Conservation (phyloP, 1,139 yeast genomes). For the Protomyces gravidus region DNA sequence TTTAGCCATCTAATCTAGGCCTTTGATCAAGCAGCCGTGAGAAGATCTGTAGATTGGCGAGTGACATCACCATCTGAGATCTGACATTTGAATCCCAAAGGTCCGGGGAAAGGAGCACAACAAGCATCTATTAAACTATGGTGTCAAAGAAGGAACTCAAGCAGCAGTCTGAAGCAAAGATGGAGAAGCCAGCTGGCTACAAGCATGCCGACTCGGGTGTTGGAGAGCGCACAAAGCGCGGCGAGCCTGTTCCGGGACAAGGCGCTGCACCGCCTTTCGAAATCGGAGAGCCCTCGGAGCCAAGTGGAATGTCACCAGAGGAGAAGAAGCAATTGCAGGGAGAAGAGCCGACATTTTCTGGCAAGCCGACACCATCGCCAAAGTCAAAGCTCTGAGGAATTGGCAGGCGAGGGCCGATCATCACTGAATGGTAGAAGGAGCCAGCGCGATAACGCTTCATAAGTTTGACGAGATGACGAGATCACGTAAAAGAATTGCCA, state of each 20-base stretch:
- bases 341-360: conserved; percentile 4
- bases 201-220: conserved; percentile 22
- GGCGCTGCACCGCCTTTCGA: conserved; percentile 4
- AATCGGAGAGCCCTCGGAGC: conserved; percentile 21
- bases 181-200: conserved; percentile 17
- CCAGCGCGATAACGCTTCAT: too few relatives aligned
- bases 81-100: neutral
- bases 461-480: too few relatives aligned
- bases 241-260: conserved; percentile 22
- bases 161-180: neutral
- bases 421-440: too few relatives aligned
- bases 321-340: conserved; percentile 19
- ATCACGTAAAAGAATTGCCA: too few relatives aligned
- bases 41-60: too few relatives aligned
- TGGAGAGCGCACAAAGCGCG: conserved; percentile 23
- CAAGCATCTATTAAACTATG: conserved; percentile 2
- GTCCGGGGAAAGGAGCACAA: conserved; percentile 10
- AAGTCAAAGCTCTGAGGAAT: too few relatives aligned
- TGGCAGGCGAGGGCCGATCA: too few relatives aligned
- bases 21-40: too few relatives aligned
- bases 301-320: conserved; percentile 22
- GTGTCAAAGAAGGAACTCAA: conserved; percentile 30
- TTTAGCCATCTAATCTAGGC: too few relatives aligned
- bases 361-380: conserved; percentile 1
- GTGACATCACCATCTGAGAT: conserved; percentile 27